Evolutionary conservation across 805 yeast species (phyloP), one percentile per base, ranked within the genome.

Genomic region (Cephaloascus fragrans): DNA sequence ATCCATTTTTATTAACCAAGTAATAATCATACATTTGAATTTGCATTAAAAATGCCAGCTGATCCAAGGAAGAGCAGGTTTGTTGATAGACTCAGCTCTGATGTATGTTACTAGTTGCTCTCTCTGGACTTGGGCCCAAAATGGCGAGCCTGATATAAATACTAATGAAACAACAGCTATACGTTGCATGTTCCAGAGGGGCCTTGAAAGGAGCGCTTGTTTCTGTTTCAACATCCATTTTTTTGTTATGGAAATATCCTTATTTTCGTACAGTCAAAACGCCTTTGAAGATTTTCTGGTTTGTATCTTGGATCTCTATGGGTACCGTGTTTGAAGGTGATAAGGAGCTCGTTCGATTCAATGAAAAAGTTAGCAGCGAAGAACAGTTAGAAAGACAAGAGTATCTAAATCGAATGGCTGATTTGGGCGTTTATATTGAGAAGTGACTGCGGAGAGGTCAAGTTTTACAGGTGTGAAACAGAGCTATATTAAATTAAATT

Each of bases 271-370:
- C 47, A n/a, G 61, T 64, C 4, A 57, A 73, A 45, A 50, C 50
- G 3, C 73, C 59, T 19, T 64, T 65, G 14, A 57, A 62, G 26
- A 65, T 61, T 6, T 62, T 64, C 40, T 68, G 65, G 42, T 65
- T 63, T 39, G 58, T 61, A 20, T 51, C 63, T 1, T 67, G 71
- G 66, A 57, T 64, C 18, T 56, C 65, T 4, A 53, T 57, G 57
- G 64, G 65, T 19, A 59, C 64, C 14, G 69, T 62, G 4, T 63
- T 62, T 46, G 56, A 59, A 47, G 71, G 69, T 5, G 74, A 68
- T 36, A 57, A 54, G 44, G 69, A 61, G 42, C 47, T 64, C 28
- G 36, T 59, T 18, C 55, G 46, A 18, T 63, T 63, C 44, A 65
- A 64, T 39, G 46, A 54, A 19, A 53, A 60, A 34, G 48, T 57